Percentiles rank a stretch among this genome's conserved stretches.
Evolutionary conservation across 1,284 basidiomycete species (phyloP).

Genomic region (Schizopora paradoxa): DNA sequence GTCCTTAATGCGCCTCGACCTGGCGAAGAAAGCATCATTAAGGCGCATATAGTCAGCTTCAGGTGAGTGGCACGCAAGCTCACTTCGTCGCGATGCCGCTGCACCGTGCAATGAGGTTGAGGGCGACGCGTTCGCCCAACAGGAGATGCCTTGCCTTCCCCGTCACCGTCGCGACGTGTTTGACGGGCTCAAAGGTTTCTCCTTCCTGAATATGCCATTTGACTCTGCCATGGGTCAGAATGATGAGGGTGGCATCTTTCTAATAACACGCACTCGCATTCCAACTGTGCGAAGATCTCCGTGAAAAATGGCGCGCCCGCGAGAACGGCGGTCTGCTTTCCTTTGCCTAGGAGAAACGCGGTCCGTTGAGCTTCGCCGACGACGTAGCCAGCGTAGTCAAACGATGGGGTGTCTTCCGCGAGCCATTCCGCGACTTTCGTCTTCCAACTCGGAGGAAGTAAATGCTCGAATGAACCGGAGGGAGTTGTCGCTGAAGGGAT

Average conservation of each 20-base stretch:
- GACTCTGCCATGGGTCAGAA: slow-evolving; percentile 50
- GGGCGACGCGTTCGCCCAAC: slow-evolving; percentile 91
- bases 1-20: slow-evolving; percentile 78
- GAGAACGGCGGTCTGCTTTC: slow-evolving; percentile 68
- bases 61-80: slow-evolving; percentile 26
- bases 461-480: slow-evolving; percentile 53
- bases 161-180: slow-evolving; percentile 88
- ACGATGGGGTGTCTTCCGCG: slow-evolving; percentile 91
- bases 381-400: slow-evolving; percentile 96
- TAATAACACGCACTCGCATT: slow-evolving; percentile 69
- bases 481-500: slow-evolving; percentile 19
- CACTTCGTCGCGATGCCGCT: slow-evolving; percentile 95
- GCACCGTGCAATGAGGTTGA: slow-evolving; percentile 93
- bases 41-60: slow-evolving; percentile 4
- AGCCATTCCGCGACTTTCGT: slow-evolving; percentile 79
- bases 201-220: slow-evolving; percentile 93
- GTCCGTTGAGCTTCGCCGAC: slow-evolving; percentile 87
- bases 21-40: slow-evolving; percentile 28
- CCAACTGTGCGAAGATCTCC: slow-evolving; percentile 87
- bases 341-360: slow-evolving; percentile 89
- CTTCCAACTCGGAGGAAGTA: slow-evolving; percentile 91
- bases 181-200: slow-evolving; percentile 69
- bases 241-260: slow-evolving; percentile 1
- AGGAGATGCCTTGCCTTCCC: slow-evolving; percentile 87
- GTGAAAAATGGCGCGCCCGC: slow-evolving; percentile 96